A percentile compares a stretch with the other conserved stretches of the same genome.
These are phyloP conservation scores for Peronospora destructor DNA, from an alignment of 352 stramenopile genomes.

Conservation along the genomic window DNA sequence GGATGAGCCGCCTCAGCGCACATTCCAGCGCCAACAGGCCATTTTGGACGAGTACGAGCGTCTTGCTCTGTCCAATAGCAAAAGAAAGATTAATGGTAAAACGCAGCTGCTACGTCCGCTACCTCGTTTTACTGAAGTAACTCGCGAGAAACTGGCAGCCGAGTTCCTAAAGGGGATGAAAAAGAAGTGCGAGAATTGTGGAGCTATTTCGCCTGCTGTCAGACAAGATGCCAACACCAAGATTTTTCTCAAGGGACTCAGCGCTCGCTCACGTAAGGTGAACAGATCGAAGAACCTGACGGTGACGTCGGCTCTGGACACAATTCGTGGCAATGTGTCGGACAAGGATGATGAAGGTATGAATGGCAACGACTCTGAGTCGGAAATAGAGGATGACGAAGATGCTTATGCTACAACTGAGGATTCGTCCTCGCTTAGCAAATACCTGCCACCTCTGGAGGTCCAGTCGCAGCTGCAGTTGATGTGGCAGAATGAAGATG, in stretches of 20 bases:
- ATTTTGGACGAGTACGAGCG: slow-evolving; percentile 88
- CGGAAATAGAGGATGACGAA: slow-evolving; percentile 75
- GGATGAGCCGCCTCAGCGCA: slow-evolving; percentile 64
- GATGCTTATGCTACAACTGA: slow-evolving; percentile 52
- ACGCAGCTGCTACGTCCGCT: slow-evolving; percentile 36
- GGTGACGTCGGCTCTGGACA: slow-evolving; percentile 76
- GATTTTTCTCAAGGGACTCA: slow-evolving; percentile 93
- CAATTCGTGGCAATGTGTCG: slow-evolving; percentile 65
- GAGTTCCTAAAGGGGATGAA: slow-evolving; percentile 91
- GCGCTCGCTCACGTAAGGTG: slow-evolving; percentile 66
- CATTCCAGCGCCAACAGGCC: slow-evolving; percentile 72
- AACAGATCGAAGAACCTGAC: slow-evolving; percentile 81
- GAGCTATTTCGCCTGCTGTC: slow-evolving; percentile 91
- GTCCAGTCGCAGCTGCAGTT: slow-evolving; percentile 92
- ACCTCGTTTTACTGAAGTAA: slow-evolving; percentile 59
- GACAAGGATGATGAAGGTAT: slow-evolving; percentile 35
- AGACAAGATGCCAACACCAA: slow-evolving; percentile 96
- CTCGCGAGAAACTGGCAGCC: slow-evolving; percentile 66
- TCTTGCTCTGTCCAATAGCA: slow-evolving; percentile 56
- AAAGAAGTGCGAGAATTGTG: slow-evolving; percentile 96
- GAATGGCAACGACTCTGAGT: slow-evolving; percentile 52
- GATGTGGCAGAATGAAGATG: slow-evolving; percentile 91
- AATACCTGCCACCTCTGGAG: slow-evolving; percentile 93
- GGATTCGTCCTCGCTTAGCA: slow-evolving; percentile 68
- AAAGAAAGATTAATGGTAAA: slow-evolving; percentile 21